Evolutionary conservation across 257 asterid genomes (phyloP).

Genomic region (Fraxinus americana): DNA sequence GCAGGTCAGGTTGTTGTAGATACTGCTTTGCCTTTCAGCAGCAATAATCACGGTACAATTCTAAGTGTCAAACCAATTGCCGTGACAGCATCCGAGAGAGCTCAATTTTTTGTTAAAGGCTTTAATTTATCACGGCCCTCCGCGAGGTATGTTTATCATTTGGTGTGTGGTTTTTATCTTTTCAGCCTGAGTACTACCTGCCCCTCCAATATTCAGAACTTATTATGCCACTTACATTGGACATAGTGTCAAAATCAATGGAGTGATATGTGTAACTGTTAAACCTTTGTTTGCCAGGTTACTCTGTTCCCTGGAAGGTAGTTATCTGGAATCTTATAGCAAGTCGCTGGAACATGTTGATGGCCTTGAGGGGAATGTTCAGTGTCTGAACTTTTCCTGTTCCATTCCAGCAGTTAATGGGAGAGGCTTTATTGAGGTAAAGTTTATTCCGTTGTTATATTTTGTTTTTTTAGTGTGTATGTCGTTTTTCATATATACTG

Average conservation of each 20-base stretch:
- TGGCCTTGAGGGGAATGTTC: slow-evolving; percentile 28
- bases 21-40: slow-evolving; percentile 36
- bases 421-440: slow-evolving; percentile 80
- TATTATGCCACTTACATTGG: neutral
- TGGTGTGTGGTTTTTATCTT: neutral
- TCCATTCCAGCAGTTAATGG: slow-evolving; percentile 57
- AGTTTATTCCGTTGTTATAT: slow-evolving; percentile 16
- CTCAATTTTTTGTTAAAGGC: slow-evolving; percentile 66
- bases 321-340: slow-evolving; percentile 35
- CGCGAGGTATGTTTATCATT: slow-evolving; percentile 44
- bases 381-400: slow-evolving; percentile 46
- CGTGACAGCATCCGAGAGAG: slow-evolving; percentile 54
- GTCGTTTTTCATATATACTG: too few relatives aligned
- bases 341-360: slow-evolving; percentile 27
- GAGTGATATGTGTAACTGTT: neutral
- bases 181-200: slow-evolving; percentile 1
- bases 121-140: slow-evolving; percentile 54
- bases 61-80: slow-evolving; percentile 71
- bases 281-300: slow-evolving; percentile 33
- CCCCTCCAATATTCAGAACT: slow-evolving; percentile 16
- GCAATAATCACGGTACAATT: slow-evolving; percentile 41
- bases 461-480: neutral
- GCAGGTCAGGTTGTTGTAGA: slow-evolving; percentile 53
- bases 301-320: slow-evolving; percentile 50
- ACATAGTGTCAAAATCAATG: too few relatives aligned